Evolutionary conservation across 306 rosid species (phyloP), one percentile per base, ranked within the genome.

Genomic region (Casuarina glauca): DNA sequence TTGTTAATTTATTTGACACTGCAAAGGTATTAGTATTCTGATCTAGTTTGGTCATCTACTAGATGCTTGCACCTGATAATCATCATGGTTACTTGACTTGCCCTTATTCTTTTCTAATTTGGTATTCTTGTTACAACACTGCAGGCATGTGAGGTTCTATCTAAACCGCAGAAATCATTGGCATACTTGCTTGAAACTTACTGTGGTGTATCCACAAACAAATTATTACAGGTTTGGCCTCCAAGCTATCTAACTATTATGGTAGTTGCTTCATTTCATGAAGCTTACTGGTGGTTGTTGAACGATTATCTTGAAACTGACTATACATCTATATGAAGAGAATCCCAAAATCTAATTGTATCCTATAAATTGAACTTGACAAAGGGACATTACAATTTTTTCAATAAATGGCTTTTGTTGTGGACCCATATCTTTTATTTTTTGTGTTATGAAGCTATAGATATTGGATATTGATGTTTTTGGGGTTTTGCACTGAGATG

Each of bases 111-210:
- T 61, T 71, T 53, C 58, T 58, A 10, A 53, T 49, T 62, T 73
- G 71, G 32, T 52, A 19, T 72, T 82, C 66, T 15, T 82, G 54
- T 73, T 69, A 17, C 71, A 78, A 42, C 61, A 48, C 16, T 87
- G 88, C 91, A 95, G 98, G 97, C 97, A 82, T 92, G 98, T 15
- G 98, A 95, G 79, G 87, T 95, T 82, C 75, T 95, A 78, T 92
- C 88, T 7, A 95, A 95, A 79, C 97, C 96, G 54, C 97, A 92
- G 67, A 95, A 92, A 73, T 95, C 98, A 67, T 90, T 95, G 61
- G 98, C 97, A 32, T 92, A 89, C 84, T 87, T 95, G 78, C 98
- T 95, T 26, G 97, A 95, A 85, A 84, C 95, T 35, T 92, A 90
- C 83, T 91, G 98, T 48, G 86, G 95, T 51, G 90, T 92, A 49